Evolutionary conservation across 805 yeast species (phyloP).

Genomic region (Myxozyma lipomycoides): DNA sequence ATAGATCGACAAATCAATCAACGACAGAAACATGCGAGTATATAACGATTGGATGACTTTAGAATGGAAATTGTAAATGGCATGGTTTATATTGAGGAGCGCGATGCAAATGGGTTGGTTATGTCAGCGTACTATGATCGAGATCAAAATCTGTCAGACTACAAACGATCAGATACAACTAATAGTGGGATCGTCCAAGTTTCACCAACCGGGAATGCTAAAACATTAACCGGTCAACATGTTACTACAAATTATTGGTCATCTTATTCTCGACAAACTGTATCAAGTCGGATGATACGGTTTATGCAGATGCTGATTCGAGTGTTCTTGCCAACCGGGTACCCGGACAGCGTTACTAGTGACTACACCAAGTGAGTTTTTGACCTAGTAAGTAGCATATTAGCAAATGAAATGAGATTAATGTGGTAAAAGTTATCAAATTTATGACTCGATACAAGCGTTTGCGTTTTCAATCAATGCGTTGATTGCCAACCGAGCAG

Average conservation of each 20-base stretch:
- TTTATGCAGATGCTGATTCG: conserved; percentile 31
- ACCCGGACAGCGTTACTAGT: conserved; percentile 36
- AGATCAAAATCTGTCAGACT: background rate
- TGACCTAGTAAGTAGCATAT: background rate
- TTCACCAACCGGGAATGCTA: conserved; percentile 5
- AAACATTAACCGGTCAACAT: background rate
- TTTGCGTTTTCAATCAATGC: conserved; percentile 37
- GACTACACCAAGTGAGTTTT: conserved; percentile 34
- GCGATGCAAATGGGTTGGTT: conserved; percentile 23
- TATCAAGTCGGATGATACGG: conserved; percentile 6
- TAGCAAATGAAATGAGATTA: background rate
- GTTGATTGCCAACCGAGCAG: conserved; percentile 38
- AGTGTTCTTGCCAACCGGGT: conserved; percentile 39
- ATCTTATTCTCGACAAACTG: background rate
- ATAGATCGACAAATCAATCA: no score
- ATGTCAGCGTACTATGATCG: conserved; percentile 16
- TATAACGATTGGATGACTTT: no score
- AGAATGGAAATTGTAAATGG: no score
- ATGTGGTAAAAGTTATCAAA: conserved; percentile 33
- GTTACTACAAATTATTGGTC: background rate
- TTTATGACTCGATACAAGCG: conserved; percentile 40
- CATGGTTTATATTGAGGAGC: conserved; percentile 17
- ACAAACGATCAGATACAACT: background rate
- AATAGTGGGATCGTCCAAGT: background rate
- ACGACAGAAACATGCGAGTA: no score